phyloP scores from a whole-genome alignment of 2,329 filamentous ascomycete genomes.

The Rutstroemia sp. region DNA sequence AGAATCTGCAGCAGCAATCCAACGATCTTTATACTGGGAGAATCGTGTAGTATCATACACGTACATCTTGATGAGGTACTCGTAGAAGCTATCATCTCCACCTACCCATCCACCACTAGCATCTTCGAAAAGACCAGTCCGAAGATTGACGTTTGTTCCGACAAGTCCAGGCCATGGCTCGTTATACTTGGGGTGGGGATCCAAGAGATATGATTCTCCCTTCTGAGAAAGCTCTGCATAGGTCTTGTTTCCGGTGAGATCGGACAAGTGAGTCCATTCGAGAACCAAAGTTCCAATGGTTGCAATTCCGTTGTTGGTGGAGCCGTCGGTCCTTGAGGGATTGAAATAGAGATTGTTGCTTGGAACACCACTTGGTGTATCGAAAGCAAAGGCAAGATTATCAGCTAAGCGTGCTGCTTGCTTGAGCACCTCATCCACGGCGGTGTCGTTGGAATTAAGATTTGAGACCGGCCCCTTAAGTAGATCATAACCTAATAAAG shows the following conservation, averaged over 20 bases:
- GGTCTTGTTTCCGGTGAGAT: constrained; percentile 59
- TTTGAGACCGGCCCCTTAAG: constrained; percentile 57
- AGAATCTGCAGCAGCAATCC: constrained; percentile 68
- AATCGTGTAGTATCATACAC: constrained; percentile 66
- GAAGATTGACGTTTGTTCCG: constrained; percentile 58
- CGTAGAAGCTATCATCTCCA: constrained; percentile 75
- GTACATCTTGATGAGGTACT: constrained; percentile 90
- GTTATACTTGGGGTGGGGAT: constrained; percentile 51
- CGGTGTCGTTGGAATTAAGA: constrained; percentile 36
- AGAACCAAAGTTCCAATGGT: constrained; percentile 71
- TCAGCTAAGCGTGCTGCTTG: constrained; percentile 66
- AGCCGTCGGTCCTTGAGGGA: constrained; percentile 41
- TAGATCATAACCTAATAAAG: constrained; percentile 54
- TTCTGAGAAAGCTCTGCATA: constrained; percentile 62
- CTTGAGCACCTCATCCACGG: constrained; percentile 50
- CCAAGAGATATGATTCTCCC: constrained; percentile 62
- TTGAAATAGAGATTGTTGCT: constrained; percentile 59
- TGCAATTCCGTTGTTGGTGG: constrained; percentile 62
- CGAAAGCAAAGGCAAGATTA: constrained; percentile 68
- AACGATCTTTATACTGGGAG: constrained; percentile 60
- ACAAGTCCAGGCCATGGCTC: constrained; percentile 74
- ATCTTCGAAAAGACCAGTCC: constrained; percentile 60
- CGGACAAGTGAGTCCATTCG: constrained; percentile 77
- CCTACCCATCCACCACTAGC: constrained; percentile 68
- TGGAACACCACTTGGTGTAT: constrained; percentile 69